Base-by-base conservation (phyloP, 176 grass and related monocot genomes). In the Zoysia japonica region DNA sequence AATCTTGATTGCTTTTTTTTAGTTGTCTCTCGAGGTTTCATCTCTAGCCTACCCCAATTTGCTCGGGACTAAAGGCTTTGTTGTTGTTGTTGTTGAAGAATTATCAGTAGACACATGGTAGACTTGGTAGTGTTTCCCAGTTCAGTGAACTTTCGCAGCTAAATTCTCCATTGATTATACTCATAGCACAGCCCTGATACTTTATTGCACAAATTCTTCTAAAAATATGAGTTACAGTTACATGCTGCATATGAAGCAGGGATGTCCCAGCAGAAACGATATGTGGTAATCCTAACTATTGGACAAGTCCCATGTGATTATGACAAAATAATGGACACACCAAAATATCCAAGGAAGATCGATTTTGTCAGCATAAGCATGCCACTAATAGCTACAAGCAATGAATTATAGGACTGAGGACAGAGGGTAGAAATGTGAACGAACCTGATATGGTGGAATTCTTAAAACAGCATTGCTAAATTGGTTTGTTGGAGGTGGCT, bases 401-500 rank as follows among this genome's bases (percentile, higher is more conserved):
- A 77, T 4, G 52, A 67, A 3, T 5, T 11, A 78, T 12, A 53
- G 11, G 16, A 61, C 9, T 36, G 56, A 9, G 49, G 71, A 72
- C 42, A 85, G 49, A 65, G 3, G 47, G 39, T 61, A n/a, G 47
- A 75, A 82, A 69, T 48, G 28, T 61, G 49, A 85, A 76, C 47
- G 78, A 56, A 91, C 89, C 89, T 88, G 82, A 75, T 86, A 67
- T 68, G 71, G 76, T 45, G 82, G 68, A 68, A 71, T 75, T 85
- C 89, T 82, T 65, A 70, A 48, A 61, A 45, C 78, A 59, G 78
- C 82, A 76, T 60, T 37, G 54, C 37, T 61, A 79, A 75, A 82
- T 79, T 81, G 75, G 76, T 74, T 75, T 71, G 69, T 50, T 49
- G 72, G 12, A 62, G 54, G 48, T 76, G 55, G 73, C 50, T 71